Conservation (phyloP, 306 rosid species). For the Pterocarpus macrocarpus region DNA sequence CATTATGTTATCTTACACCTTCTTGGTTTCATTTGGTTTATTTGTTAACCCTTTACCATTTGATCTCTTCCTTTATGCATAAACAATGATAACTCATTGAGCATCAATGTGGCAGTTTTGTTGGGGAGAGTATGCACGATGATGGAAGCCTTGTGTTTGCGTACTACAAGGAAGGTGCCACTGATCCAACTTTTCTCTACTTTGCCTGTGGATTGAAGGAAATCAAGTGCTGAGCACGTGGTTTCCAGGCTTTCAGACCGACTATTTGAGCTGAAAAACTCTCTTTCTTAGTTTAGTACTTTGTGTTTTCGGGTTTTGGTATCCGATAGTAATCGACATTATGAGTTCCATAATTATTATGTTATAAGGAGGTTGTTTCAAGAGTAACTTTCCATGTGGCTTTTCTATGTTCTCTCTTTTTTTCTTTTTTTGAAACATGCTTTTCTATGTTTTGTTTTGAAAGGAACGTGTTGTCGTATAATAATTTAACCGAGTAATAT, state of each 20-base stretch:
- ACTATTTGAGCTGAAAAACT: not conserved
- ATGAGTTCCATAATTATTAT: not conserved
- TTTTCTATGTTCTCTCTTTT: not conserved
- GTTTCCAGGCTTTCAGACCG: not conserved
- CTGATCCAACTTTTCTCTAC: conserved; percentile 92
- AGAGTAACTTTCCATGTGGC: not conserved
- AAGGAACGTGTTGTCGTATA: not conserved
- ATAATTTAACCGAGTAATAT: not conserved
- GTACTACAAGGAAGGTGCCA: conserved; percentile 90
- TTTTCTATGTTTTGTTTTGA: not conserved
- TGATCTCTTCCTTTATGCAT: not conserved
- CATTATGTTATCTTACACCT: not conserved
- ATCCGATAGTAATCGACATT: not conserved
- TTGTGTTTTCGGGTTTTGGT: conserved; percentile 24
- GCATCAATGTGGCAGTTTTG: conserved; percentile 69
- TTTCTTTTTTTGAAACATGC: not conserved
- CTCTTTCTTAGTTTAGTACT: not conserved
- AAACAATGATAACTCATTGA: not conserved
- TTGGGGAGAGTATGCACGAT: conserved; percentile 95
- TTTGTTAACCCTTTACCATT: too few relatives aligned
- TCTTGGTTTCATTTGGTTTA: too few relatives aligned
- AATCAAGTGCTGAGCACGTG: conserved; percentile 74
- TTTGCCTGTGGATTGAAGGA: conserved; percentile 84
- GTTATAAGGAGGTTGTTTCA: not conserved
- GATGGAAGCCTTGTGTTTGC: conserved; percentile 83